Evolutionary conservation across 2,329 filamentous ascomycete genomes (phyloP).

Genomic region (Mariannaea elegans): DNA sequence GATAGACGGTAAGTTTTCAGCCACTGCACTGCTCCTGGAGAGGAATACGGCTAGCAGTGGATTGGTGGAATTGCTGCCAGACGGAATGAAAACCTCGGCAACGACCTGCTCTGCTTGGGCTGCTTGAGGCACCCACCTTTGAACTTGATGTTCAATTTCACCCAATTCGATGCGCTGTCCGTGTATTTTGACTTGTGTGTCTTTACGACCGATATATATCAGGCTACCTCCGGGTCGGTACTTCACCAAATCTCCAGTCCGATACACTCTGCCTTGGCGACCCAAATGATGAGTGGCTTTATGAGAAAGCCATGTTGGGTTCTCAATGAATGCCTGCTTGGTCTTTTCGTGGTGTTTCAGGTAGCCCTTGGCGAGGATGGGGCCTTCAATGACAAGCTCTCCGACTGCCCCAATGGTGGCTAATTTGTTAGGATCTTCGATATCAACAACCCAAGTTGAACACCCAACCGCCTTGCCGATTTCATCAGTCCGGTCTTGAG

Average conservation of each 20-base stretch:
- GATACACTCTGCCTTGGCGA: conserved; percentile 24
- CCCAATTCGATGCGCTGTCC: conserved; percentile 41
- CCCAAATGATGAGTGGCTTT: neutral
- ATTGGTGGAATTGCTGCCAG: no score
- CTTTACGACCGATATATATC: conserved; percentile 33
- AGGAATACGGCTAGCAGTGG: no score
- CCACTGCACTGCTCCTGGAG: no score
- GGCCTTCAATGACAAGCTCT: conserved; percentile 46
- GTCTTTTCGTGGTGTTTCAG: conserved; percentile 47
- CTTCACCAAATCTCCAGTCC: conserved; percentile 14
- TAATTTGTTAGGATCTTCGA: conserved; percentile 28
- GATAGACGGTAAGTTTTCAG: no score
- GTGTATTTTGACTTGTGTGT: conserved; percentile 40
- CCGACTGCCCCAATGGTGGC: conserved; percentile 37
- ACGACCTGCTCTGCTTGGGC: no score
- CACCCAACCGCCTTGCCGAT: conserved; percentile 9
- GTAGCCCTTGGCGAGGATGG: conserved; percentile 57
- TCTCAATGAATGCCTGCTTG: conserved; percentile 20
- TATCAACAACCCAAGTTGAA: conserved; percentile 31
- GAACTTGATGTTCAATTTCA: conserved; percentile 35
- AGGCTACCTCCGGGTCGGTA: conserved; percentile 33
- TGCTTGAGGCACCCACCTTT: neutral
- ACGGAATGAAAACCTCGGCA: no score
- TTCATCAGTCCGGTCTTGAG: conserved; percentile 5
- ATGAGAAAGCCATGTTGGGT: neutral